Evolutionary conservation across 805 yeast genomes (phyloP).

Genomic region (Tetrapisispora phaffii): DNA sequence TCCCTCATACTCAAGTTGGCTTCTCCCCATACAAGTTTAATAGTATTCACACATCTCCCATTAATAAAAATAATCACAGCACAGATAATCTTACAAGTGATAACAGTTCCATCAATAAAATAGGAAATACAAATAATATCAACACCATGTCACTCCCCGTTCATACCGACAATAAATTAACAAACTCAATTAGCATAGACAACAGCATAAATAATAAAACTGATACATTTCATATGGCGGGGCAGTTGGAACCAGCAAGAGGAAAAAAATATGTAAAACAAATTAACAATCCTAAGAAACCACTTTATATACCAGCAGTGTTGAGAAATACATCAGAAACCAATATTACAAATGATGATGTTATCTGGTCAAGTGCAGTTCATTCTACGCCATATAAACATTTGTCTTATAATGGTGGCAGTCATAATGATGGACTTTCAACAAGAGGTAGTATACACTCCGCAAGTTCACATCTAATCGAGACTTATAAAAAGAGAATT

Average conservation of each 20-base stretch:
- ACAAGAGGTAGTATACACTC: conserved; percentile 23
- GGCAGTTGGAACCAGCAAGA: not conserved
- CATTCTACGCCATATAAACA: conserved; percentile 1
- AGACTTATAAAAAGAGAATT: conserved; percentile 11
- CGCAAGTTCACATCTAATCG: conserved; percentile 12
- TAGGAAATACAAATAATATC: not conserved
- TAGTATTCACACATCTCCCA: not conserved
- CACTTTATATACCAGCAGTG: conserved; percentile 87
- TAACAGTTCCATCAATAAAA: not conserved
- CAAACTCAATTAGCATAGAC: not conserved
- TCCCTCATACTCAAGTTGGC: not conserved
- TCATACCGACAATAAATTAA: not conserved
- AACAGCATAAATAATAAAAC: not conserved
- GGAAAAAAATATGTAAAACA: conserved; percentile 40
- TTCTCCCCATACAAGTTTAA: too few species aligned
- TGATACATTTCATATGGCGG: not conserved
- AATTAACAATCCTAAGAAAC: conserved; percentile 71
- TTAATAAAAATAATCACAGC: not conserved
- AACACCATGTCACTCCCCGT: not conserved
- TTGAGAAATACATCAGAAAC: conserved; percentile 44
- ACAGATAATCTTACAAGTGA: conserved; percentile 2
- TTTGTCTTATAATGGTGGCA: not conserved
- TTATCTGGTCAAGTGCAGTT: conserved; percentile 13
- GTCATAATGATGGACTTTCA: conserved; percentile 5
- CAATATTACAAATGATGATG: conserved; percentile 34